A percentile compares a stretch with the other conserved stretches of the same genome.
These are phyloP conservation scores for Alternaria incomplexa DNA, from an alignment of 2,329 filamentous ascomycete genomes.

Conservation along the genomic window DNA sequence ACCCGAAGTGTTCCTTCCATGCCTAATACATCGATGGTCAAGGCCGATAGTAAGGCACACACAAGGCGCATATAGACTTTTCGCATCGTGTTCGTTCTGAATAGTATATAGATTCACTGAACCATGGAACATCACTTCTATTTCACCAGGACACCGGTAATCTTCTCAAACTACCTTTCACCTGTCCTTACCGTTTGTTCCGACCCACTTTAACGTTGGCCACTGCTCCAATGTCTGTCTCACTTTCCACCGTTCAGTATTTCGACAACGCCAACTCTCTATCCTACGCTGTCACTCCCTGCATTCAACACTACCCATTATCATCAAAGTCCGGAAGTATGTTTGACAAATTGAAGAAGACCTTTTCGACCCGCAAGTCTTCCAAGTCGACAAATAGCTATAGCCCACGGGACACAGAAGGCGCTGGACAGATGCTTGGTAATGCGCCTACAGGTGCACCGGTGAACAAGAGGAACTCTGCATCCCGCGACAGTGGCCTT, in stretches of 20 bases:
- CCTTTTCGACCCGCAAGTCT: conserved; percentile 17
- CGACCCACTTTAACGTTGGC: not conserved
- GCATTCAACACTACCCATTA: not conserved
- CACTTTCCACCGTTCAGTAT: conserved; percentile 9
- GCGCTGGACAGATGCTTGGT: conserved; percentile 1
- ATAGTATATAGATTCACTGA: conserved; percentile 1
- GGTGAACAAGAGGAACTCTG: conserved; percentile 9
- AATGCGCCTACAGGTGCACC: conserved; percentile 2
- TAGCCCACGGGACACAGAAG: not conserved
- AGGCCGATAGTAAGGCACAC: not conserved
- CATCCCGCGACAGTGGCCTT: conserved; percentile 22
- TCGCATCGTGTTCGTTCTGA: not conserved
- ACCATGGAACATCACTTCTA: not conserved
- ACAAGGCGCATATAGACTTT: conserved; percentile 1
- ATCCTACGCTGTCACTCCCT: not conserved
- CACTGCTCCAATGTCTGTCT: conserved; percentile 18
- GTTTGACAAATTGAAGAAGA: conserved; percentile 23
- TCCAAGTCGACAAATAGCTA: conserved; percentile 12
- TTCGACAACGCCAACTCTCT: conserved; percentile 1
- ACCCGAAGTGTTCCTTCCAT: not conserved
- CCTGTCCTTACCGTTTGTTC: conserved; percentile 4
- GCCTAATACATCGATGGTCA: not conserved
- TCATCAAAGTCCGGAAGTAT: conserved; percentile 11
- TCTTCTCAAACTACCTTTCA: conserved; percentile 1
- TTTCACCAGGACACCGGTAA: not conserved